These are phyloP conservation scores for Aspergillus cristatus DNA, from an alignment of 495 filamentous ascomycete genomes.

Conservation along the genomic window DNA sequence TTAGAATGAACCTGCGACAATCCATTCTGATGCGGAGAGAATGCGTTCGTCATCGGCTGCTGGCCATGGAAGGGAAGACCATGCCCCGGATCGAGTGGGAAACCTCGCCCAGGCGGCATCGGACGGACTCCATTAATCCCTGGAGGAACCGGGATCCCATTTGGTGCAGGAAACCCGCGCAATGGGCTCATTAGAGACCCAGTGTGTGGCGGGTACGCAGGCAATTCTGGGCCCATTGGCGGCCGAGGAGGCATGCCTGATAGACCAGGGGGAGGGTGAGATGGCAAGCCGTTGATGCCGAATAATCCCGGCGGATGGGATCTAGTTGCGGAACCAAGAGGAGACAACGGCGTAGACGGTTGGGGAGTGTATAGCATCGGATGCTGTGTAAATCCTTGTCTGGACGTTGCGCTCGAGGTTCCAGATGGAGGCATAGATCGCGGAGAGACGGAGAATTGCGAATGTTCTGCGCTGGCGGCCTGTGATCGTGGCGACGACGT, in stretches of 20 bases:
- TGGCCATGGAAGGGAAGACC: constrained; percentile 26
- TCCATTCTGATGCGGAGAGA: constrained; percentile 23
- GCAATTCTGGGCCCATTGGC: constrained; percentile 38
- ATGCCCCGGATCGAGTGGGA: constrained; percentile 45
- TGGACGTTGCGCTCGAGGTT: constrained; percentile 17
- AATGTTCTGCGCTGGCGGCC: constrained; percentile 26
- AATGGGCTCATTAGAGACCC: constrained; percentile 33
- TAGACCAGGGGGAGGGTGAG: constrained; percentile 50
- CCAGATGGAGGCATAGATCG: constrained; percentile 30
- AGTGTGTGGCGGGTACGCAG: constrained; percentile 46
- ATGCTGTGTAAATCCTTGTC: constrained; percentile 23
- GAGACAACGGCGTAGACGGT: constrained; percentile 44
- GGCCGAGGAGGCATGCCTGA: constrained; percentile 34
- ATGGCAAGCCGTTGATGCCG: constrained; percentile 37
- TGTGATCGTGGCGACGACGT: constrained; percentile 52
- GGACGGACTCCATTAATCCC: constrained; percentile 51
- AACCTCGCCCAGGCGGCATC: constrained; percentile 53
- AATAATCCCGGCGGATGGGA: constrained; percentile 42
- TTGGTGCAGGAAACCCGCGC: constrained; percentile 46
- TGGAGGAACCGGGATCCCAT: constrained; percentile 49
- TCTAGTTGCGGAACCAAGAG: constrained; percentile 39
- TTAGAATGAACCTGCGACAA: constrained; percentile 47
- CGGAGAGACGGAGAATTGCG: constrained; percentile 33
- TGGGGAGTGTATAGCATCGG: constrained; percentile 40
- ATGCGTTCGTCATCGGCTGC: constrained; percentile 24